Evolutionary conservation across 371 early-diverging fungal genomes (phyloP), one percentile per base, ranked within the genome.

Genomic region (Dichotomocladium elegans): DNA sequence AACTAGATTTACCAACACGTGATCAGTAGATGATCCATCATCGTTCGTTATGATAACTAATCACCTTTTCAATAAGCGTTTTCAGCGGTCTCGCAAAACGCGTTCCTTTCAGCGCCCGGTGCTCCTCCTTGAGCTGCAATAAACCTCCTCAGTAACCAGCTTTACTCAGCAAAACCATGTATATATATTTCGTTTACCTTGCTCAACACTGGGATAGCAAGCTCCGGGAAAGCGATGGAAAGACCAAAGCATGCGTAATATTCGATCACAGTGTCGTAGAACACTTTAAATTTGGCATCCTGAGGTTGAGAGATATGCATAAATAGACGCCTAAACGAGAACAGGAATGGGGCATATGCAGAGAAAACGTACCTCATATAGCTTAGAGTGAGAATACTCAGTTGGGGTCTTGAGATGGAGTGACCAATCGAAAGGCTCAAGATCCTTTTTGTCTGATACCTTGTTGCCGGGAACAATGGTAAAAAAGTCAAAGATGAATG

Each of bases 141-240:
- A n/a, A 48, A 19, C n/a, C n/a, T n/a, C n/a, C n/a, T n/a, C n/a
- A 34, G 12, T 29, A 19, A 1, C 27, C 4, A 12, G 17, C 8
- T 30, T n/a, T 17, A 53, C n/a, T n/a, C n/a, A n/a, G n/a, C n/a
- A n/a, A n/a, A n/a, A n/a, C n/a, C n/a, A n/a, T n/a, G n/a, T n/a
- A n/a, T n/a, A n/a, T n/a, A n/a, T n/a, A n/a, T n/a, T n/a, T n/a
- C n/a, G n/a, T 55, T 51, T 64, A 87, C 80, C 68, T 85, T 86
- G 35, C 86, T 70, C 49, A 91, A 72, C 2, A 87, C 87, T 9
- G 93, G 92, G 42, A 91, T 81, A 26, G 73, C 85, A 43, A 94
- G 60, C 60, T 95, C 96, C 9, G 96, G 96, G 83, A 94, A 97
- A n/a, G 91, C 89, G 60, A 97, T 92, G 33, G 87, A 87, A 15